These are phyloP conservation scores for Bryoerythrophyllum caledonicum DNA, from an alignment of 225 moss, liverwort and hornwort genomes.

Conservation along the genomic window DNA sequence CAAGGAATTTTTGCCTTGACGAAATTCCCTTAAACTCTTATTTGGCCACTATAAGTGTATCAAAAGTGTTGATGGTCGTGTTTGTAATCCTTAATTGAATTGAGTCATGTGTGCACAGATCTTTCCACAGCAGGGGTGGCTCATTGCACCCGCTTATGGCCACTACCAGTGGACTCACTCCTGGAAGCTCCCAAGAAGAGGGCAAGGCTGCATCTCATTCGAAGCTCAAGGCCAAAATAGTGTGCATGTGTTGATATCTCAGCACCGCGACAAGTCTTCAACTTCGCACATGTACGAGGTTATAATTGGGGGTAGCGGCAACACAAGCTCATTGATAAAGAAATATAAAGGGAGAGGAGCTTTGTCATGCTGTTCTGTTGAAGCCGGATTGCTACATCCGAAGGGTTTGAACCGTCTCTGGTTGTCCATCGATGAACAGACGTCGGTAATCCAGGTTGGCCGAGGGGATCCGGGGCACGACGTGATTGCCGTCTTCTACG, in stretches of 20 bases:
- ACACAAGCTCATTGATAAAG: background rate
- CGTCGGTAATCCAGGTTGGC: background rate
- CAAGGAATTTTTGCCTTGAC: too few relatives aligned
- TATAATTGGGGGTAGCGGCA: background rate
- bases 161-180: background rate
- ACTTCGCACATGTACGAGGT: background rate
- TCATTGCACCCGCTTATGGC: background rate
- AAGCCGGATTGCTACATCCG: background rate
- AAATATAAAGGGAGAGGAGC: background rate
- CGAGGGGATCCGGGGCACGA: slow-evolving; percentile 1
- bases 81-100: background rate
- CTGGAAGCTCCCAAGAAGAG: background rate
- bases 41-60: background rate
- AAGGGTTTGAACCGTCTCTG: background rate
- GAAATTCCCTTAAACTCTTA: background rate
- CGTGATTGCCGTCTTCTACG: background rate
- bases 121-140: background rate
- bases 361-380: background rate
- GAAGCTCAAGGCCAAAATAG: background rate
- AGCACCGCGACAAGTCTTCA: too few relatives aligned
- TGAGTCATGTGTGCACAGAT: background rate
- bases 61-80: background rate
- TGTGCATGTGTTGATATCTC: background rate
- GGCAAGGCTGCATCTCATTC: background rate
- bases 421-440: background rate